Conservation (phyloP, 257 asterid genomes). For the Jaltomata sinuosa region DNA sequence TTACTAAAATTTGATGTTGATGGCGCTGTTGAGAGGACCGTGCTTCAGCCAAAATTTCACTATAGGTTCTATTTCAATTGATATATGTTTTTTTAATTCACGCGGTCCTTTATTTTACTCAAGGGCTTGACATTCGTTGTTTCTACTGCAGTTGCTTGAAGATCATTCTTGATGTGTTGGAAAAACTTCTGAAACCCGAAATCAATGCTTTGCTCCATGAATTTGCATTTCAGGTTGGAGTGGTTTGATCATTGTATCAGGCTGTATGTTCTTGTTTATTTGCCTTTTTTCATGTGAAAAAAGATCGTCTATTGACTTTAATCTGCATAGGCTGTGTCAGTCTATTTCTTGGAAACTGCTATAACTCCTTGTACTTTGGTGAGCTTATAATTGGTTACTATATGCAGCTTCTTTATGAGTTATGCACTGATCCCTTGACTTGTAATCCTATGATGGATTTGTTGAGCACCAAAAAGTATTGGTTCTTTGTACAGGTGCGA, state of each 20-base stretch:
- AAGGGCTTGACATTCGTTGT: constrained; percentile 11
- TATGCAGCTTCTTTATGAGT: constrained; percentile 77
- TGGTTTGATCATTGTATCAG: background rate
- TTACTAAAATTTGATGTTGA: constrained; percentile 85
- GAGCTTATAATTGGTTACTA: constrained; percentile 16
- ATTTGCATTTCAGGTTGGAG: constrained; percentile 83
- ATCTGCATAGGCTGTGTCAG: background rate
- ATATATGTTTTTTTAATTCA: background rate
- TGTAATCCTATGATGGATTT: constrained; percentile 75
- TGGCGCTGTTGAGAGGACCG: constrained; percentile 69
- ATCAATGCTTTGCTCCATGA: constrained; percentile 85
- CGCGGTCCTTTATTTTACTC: background rate
- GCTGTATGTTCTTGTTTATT: background rate
- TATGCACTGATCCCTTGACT: constrained; percentile 81
- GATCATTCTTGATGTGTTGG: constrained; percentile 87
- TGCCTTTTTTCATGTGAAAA: background rate
- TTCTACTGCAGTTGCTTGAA: constrained; percentile 69
- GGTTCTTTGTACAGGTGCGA: constrained; percentile 75
- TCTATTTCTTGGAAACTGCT: background rate
- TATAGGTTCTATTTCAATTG: constrained; percentile 51
- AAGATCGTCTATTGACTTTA: background rate
- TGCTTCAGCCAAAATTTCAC: constrained; percentile 87
- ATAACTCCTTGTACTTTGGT: constrained; percentile 9
- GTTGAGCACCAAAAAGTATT: constrained; percentile 68
- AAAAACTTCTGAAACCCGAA: constrained; percentile 71